Base-by-base conservation (phyloP, 2,329 filamentous ascomycete genomes). In the Alternaria hordeiaustralica region DNA sequence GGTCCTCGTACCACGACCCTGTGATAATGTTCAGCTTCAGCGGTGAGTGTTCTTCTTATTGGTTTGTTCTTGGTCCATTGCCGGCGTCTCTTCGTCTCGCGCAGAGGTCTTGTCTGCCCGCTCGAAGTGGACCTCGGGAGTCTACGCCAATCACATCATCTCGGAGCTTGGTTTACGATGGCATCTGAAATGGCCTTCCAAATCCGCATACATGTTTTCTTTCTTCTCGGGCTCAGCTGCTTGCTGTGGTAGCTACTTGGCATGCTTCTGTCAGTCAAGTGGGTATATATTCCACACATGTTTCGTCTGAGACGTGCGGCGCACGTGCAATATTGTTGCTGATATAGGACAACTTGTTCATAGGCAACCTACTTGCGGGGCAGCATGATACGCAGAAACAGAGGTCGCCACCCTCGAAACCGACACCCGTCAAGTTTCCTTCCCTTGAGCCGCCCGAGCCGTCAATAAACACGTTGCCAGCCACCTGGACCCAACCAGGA, bases 401-500 rank as follows among this genome's bases (percentile, higher is more conserved):
- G 59, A 82, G 86, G 64, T 71, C 76, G 46, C 84, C 86, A 43
- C 86, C 86, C 49, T 74, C 84, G 33, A 75, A 75, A 61, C 82
- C 86, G 33, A 85, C 82, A 25, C 82, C 82, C 20, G 79, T 87
- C 50, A 84, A 84, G 57, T 87, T 88, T 68, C 86, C 86, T 30
- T 72, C 73, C 57, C 83, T 85, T 64, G 69, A 75, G 26, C 81
- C 83, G 33, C 79, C 81, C 25, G 54, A 68, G 28, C 74, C 76
- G 15, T 76, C 71, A 46, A 58, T 53, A 57, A 50, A 65, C 50
- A 64, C 60, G 45, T 65, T 74, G 70, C 68, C 74, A 36, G 63
- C 71, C 9, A 58, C 78, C 63, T 81, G 81, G 71, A 74, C 78
- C 46, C 71, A 74, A 10, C 75, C 65, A 44, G 78, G 65, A 69